Conservation (phyloP, 2,329 filamentous ascomycete species). For the Teratosphaeria viscida region DNA sequence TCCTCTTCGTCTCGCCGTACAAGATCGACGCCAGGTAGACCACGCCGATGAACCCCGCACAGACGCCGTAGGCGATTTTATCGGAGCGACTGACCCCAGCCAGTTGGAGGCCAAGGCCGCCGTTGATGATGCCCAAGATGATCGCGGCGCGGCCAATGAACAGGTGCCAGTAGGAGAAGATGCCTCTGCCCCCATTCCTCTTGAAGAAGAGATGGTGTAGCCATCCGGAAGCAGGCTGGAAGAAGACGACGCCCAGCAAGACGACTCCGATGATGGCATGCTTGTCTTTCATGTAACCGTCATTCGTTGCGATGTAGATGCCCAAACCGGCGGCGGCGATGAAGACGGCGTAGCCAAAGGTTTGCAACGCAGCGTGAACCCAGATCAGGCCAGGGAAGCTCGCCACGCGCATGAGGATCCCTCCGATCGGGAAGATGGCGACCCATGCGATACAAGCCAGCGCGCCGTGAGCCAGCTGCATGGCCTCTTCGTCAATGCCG, state of each 20-base stretch:
- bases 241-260: constrained; percentile 40
- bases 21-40: constrained; percentile 28
- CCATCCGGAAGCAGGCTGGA: constrained; percentile 44
- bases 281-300: constrained; percentile 28
- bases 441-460: constrained; percentile 36
- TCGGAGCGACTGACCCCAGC: constrained; percentile 25
- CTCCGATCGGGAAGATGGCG: constrained; percentile 35
- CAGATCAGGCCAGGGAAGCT: constrained; percentile 33
- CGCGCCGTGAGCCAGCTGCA: constrained; percentile 33
- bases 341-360: constrained; percentile 37
- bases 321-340: constrained; percentile 43
- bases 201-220: constrained; percentile 44
- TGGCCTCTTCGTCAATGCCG: neutral
- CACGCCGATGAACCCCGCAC: constrained; percentile 38
- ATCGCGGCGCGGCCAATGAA: constrained; percentile 29
- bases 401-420: constrained; percentile 33
- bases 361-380: constrained; percentile 38
- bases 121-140: constrained; percentile 45
- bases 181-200: constrained; percentile 34
- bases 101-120: constrained; percentile 43
- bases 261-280: constrained; percentile 47
- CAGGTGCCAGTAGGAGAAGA: constrained; percentile 33
- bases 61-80: constrained; percentile 38
- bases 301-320: constrained; percentile 35
- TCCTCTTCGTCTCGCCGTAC: constrained; percentile 19